phyloP scores from a whole-genome alignment of 768 basidiomycete genomes.

The Cystoderma amianthinum region DNA sequence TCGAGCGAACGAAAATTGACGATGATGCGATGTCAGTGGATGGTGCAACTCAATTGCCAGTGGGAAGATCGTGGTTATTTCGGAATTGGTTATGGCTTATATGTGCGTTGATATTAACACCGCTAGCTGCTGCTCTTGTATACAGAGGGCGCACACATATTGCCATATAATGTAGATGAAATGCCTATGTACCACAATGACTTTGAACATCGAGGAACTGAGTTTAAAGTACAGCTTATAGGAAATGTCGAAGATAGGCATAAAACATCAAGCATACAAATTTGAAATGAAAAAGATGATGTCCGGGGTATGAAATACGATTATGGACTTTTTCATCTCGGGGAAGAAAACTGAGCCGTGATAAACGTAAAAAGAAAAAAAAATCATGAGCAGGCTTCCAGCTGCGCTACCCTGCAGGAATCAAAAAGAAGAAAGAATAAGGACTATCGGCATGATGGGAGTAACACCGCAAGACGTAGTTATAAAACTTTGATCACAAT shows the following conservation, averaged over 20 bases:
- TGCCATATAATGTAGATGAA: no score
- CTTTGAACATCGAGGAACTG: no score
- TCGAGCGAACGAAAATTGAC: conserved; percentile 50
- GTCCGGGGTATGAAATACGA: background rate
- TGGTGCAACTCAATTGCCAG: conserved; percentile 1
- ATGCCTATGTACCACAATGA: no score
- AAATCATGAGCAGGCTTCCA: conserved; percentile 2
- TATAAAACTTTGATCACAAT: no score
- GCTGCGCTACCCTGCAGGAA: background rate
- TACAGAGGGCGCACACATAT: no score
- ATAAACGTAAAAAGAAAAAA: background rate
- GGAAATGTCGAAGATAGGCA: background rate
- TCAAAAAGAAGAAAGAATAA: background rate
- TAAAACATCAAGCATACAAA: background rate
- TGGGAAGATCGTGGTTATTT: conserved; percentile 10
- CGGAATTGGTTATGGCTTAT: conserved; percentile 30
- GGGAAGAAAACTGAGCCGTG: no score
- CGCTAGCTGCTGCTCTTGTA: conserved; percentile 15
- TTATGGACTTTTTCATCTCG: background rate
- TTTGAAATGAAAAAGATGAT: conserved; percentile 1
- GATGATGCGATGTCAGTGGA: conserved; percentile 30
- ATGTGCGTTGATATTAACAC: conserved; percentile 21
- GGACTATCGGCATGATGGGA: background rate
- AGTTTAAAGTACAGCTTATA: background rate
- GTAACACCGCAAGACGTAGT: conserved; percentile 1